phyloP scores from a whole-genome alignment of 202 grass and related monocot genomes.

The Elaeis oleifera region DNA sequence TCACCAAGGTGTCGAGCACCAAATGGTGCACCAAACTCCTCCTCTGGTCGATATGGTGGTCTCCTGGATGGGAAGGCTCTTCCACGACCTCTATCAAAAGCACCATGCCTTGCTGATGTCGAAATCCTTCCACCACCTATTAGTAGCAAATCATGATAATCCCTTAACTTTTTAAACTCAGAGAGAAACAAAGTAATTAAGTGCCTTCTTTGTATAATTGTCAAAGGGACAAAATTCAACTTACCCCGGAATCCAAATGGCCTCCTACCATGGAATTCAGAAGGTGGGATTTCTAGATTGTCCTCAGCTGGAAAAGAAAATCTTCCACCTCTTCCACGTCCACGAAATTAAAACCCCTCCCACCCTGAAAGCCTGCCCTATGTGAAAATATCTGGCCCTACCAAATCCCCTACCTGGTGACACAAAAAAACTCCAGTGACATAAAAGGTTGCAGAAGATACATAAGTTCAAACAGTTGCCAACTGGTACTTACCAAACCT shows the following conservation, averaged over 20 bases:
- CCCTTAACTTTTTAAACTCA: too few relatives aligned
- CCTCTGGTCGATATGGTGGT: slow-evolving; percentile 31
- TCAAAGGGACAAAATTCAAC: background rate
- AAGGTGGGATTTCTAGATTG: slow-evolving; percentile 21
- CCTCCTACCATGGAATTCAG: slow-evolving; percentile 31
- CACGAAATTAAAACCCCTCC: slow-evolving; percentile 27
- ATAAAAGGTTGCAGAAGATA: too few relatives aligned
- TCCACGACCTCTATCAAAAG: slow-evolving; percentile 23
- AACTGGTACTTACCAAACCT: slow-evolving; percentile 31
- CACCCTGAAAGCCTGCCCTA: slow-evolving; percentile 40
- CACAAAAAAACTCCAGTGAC: background rate
- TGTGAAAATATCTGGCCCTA: slow-evolving; percentile 34
- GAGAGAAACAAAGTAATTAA: too few relatives aligned
- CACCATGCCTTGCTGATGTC: slow-evolving; percentile 27
- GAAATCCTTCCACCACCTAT: slow-evolving; percentile 32
- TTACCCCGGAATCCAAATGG: slow-evolving; percentile 31
- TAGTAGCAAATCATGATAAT: background rate
- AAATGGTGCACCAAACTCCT: slow-evolving; percentile 29
- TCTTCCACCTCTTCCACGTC: slow-evolving; percentile 23
- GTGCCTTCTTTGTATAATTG: too few relatives aligned
- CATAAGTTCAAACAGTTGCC: too few relatives aligned
- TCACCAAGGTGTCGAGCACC: slow-evolving; percentile 12
- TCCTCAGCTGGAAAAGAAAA: slow-evolving; percentile 15
- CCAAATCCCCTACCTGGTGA: slow-evolving; percentile 37
- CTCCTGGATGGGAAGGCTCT: slow-evolving; percentile 32